Percentiles rank a stretch among this genome's conserved stretches.
phyloP scores from a whole-genome alignment of 306 rosid genomes.

The barrel medic (Medicago truncatula) region DNA sequence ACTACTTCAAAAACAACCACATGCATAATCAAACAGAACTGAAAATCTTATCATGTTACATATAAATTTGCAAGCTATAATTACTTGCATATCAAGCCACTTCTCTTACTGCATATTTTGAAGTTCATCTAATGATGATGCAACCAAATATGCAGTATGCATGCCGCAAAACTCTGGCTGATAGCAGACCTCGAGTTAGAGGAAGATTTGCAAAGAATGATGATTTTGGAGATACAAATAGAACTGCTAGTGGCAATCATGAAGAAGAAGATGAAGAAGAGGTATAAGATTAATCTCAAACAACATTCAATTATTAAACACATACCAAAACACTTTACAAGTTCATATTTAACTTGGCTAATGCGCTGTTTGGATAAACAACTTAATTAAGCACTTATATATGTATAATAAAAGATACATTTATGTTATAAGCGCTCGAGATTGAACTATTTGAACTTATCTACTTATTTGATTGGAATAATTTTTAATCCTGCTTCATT shows the following conservation, averaged over 20 bases:
- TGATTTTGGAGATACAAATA: constrained; percentile 70
- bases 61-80: constrained; percentile 12
- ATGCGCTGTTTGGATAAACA: background rate
- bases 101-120: constrained; percentile 23
- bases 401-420: no score
- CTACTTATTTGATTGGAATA: constrained; percentile 20
- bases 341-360: constrained; percentile 3
- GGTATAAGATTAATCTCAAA: constrained; percentile 49
- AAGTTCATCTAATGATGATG: constrained; percentile 37
- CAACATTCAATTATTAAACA: constrained; percentile 13
- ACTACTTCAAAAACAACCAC: background rate
- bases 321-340: constrained; percentile 15
- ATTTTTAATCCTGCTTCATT: constrained; percentile 12
- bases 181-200: constrained; percentile 96
- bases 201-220: constrained; percentile 98
- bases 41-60: constrained; percentile 29
- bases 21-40: constrained; percentile 6
- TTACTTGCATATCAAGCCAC: constrained; percentile 27
- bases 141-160: constrained; percentile 75
- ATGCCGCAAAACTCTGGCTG: constrained; percentile 94
- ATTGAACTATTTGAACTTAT: no score
- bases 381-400: background rate
- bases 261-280: constrained; percentile 89
- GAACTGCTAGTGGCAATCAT: constrained; percentile 69
- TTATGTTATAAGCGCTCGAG: no score